These are phyloP conservation scores for Fragosphaeria purpurea DNA, from an alignment of 2,329 filamentous ascomycete genomes.

Conservation along the genomic window DNA sequence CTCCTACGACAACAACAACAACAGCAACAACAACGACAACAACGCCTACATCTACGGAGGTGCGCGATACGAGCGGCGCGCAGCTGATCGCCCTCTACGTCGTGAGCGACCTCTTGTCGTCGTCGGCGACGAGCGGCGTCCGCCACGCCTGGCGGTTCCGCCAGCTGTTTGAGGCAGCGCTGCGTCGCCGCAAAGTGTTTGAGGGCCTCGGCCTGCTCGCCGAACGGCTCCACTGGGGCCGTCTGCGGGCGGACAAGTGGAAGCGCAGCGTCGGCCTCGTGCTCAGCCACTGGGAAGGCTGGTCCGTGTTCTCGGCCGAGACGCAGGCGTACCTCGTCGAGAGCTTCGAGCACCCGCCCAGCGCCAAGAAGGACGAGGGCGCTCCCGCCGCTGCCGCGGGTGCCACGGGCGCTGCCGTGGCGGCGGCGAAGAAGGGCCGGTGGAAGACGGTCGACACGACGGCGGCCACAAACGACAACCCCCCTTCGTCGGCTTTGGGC, in stretches of 20 bases:
- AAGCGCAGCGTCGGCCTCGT: slow-evolving; percentile 63
- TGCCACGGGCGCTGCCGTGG: slow-evolving; percentile 12
- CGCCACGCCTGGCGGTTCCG: slow-evolving; percentile 82
- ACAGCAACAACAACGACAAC: slow-evolving; percentile 29
- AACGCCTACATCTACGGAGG: slow-evolving; percentile 22
- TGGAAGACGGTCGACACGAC: slow-evolving; percentile 42
- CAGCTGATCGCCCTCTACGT: slow-evolving; percentile 76
- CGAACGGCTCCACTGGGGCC: slow-evolving; percentile 65
- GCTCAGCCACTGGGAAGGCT: slow-evolving; percentile 60
- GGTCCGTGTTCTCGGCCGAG: slow-evolving; percentile 63
- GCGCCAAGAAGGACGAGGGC: slow-evolving; percentile 25
- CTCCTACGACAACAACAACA: slow-evolving; percentile 5
- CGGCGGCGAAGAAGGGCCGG: slow-evolving; percentile 28
- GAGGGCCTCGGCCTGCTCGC: slow-evolving; percentile 65
- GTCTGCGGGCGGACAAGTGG: slow-evolving; percentile 75
- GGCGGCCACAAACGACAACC: slow-evolving; percentile 19
- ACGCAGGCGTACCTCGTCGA: slow-evolving; percentile 61
- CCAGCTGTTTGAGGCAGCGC: slow-evolving; percentile 63
- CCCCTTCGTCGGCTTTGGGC: slow-evolving; percentile 10
- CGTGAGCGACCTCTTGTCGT: slow-evolving; percentile 66
- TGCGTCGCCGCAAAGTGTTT: slow-evolving; percentile 61
- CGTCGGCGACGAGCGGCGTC: slow-evolving; percentile 64
- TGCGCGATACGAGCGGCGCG: slow-evolving; percentile 56
- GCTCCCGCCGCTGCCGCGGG: not conserved
- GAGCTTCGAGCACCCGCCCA: slow-evolving; percentile 62